Base-by-base conservation (phyloP, 2,329 filamentous ascomycete species). In the Coniella vitis region DNA sequence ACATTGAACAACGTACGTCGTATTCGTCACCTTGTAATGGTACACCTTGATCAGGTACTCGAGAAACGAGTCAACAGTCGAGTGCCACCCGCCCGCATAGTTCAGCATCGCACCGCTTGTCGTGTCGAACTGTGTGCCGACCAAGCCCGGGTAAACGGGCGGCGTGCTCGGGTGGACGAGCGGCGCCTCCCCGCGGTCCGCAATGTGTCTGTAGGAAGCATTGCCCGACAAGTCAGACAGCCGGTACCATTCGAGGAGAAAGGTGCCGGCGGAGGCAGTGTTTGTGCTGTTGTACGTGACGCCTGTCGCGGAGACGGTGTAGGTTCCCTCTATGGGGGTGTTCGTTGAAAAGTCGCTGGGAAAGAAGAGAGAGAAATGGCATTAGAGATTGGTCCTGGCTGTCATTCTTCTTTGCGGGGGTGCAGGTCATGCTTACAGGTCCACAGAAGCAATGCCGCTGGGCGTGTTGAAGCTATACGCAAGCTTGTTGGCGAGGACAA, bases 271-370 rank as follows among this genome's bases (percentile, higher is more conserved):
- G 8, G 46, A 48, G 21, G 46, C 46, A 14, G 46, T 48, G 46
- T 48, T 48, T 4, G 46, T 48, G 38, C 46, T 48, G 16, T 48
- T 48, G 39, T 48, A 48, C 5, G 46, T 48, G 21, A 48, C 38
- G 8, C 38, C 46, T 13, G 46, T 43, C 10, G 46, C 46, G 14
- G 46, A 38, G 14, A 48, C 40, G 7, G 46, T 48, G 16, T 48
- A 48, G n/a, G 46, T 48, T 20, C 46, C 46, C 32, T 48, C 46
- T 14, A 48, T n/a, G 5, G 46, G 46, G 8, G 46, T 48, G 32
- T 48, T 19, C 14, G 21, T 21, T 9, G 34, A 29, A 39, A 48
- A 48, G 16, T 48, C 19, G 12, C 40, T 42, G 29, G 17, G 10
- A 29, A 10, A 29, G 5, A n/a, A n/a, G n/a, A n/a, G n/a, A n/a